Conservation (phyloP, 306 rosid species). For the Ammopiptanthus mongolicus region DNA sequence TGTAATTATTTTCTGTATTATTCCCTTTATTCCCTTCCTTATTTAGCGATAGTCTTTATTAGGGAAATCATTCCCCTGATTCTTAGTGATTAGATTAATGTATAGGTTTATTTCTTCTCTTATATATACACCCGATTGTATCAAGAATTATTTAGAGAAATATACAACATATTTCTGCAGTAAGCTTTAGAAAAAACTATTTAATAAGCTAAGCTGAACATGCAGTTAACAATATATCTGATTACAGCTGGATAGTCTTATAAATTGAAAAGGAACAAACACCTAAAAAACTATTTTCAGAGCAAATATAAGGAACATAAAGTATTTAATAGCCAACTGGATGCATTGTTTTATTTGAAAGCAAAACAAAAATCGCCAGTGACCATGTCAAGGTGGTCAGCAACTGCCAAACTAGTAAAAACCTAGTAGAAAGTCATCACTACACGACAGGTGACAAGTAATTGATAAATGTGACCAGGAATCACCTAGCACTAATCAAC, state of each 20-base stretch:
- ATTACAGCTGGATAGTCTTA: not conserved
- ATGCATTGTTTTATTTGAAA: not conserved
- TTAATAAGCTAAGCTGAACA: not conserved
- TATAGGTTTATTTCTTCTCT: no score
- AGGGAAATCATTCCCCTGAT: no score
- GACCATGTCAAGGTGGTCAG: conserved; percentile 1
- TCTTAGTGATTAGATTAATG: no score
- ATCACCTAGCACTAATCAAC: not conserved
- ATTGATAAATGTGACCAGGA: not conserved
- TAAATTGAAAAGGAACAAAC: not conserved
- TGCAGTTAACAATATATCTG: not conserved
- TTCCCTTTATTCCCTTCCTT: no score
- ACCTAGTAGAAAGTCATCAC: not conserved
- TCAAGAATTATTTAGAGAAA: no score
- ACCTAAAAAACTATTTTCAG: not conserved
- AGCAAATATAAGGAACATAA: conserved; percentile 5
- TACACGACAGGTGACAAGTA: not conserved
- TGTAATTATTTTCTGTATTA: no score
- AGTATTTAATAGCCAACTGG: not conserved
- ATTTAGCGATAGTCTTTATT: no score
- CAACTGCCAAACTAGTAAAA: not conserved
- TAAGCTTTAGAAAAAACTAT: not conserved
- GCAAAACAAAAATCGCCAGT: not conserved
- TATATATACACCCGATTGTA: no score
- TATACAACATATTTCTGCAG: no score